Evolutionary conservation across 768 basidiomycete species (phyloP), one percentile per base, ranked within the genome.

Genomic region (Xerocomus potaroensis): DNA sequence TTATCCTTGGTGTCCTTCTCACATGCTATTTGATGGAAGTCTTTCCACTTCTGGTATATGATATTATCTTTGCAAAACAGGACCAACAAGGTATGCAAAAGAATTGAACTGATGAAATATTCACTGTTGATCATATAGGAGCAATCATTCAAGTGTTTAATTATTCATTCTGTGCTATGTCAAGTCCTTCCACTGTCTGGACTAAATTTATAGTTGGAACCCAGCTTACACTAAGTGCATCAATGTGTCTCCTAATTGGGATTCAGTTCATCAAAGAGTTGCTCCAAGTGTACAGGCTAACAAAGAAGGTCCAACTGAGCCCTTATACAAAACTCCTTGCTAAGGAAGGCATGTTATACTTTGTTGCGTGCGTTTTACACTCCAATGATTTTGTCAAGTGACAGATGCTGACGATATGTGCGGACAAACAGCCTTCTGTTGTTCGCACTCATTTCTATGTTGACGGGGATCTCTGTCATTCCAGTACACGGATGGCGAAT

Each of bases 361-460:
- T 22, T n/a, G 14, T 38, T 38, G 36, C 36, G 36, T 38, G 21
- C 4, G 36, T 38, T 7, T 21, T n/a, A n/a, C n/a, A n/a, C n/a
- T n/a, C 22, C n/a, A n/a, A 19, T 9, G 6, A 45, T 41, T 21
- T 23, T 15, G 12, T 3, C 42, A 10, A 57, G 48, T 37, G 14
- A 35, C 21, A 41, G 45, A 12, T 54, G 48, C 38, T 36, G 6
- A 42, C 26, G 36, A n/a, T n/a, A n/a, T n/a, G n/a, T n/a, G n/a
- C n/a, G n/a, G n/a, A n/a, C n/a, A n/a, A n/a, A n/a, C n/a, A n/a
- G n/a, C n/a, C n/a, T n/a, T n/a, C n/a, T n/a, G n/a, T n/a, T n/a
- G n/a, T n/a, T n/a, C n/a, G n/a, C n/a, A n/a, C n/a, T n/a, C n/a
- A n/a, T n/a, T n/a, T n/a, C n/a, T n/a, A n/a, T n/a, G n/a, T n/a